Conservation (phyloP, 805 yeast species). For the Nakazawaea pomicola region DNA sequence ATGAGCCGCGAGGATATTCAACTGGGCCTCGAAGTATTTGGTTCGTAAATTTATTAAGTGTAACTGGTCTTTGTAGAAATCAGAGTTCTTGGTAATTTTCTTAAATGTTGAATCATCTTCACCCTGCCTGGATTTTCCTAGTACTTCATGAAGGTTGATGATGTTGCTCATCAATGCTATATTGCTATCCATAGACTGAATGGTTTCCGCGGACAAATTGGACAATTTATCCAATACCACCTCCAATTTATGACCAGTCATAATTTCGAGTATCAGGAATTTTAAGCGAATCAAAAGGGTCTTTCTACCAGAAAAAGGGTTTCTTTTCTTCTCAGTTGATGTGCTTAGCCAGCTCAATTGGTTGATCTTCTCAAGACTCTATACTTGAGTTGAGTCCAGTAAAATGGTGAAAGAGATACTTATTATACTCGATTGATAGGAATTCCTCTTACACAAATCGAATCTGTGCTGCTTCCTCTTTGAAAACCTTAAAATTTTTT, state of each 20-base stretch:
- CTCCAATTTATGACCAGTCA: slow-evolving; percentile 1
- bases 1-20: slow-evolving; percentile 22
- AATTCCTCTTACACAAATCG: too few relatives aligned
- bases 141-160: slow-evolving; percentile 7
- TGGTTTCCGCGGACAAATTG: slow-evolving; percentile 1
- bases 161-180: slow-evolving; percentile 11
- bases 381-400: too few relatives aligned
- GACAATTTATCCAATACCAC: slow-evolving; percentile 3
- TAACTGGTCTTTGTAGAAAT: slow-evolving; percentile 5
- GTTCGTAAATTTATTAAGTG: slow-evolving; percentile 25
- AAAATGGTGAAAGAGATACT: too few relatives aligned
- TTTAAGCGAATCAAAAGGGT: too few relatives aligned
- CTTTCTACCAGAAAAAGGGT: too few relatives aligned
- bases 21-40: slow-evolving; percentile 29
- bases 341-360: too few relatives aligned
- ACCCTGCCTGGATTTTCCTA: background rate
- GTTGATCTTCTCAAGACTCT: too few relatives aligned
- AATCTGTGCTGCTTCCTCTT: too few relatives aligned
- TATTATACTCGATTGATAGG: too few relatives aligned
- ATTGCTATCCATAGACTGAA: slow-evolving; percentile 12
- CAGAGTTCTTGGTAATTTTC: background rate
- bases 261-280: too few relatives aligned
- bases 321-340: too few relatives aligned
- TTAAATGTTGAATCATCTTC: background rate
- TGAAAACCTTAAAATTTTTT: too few relatives aligned